phyloP scores from a whole-genome alignment of 2,329 filamentous ascomycete genomes.

The Metarhizium anisopliae region DNA sequence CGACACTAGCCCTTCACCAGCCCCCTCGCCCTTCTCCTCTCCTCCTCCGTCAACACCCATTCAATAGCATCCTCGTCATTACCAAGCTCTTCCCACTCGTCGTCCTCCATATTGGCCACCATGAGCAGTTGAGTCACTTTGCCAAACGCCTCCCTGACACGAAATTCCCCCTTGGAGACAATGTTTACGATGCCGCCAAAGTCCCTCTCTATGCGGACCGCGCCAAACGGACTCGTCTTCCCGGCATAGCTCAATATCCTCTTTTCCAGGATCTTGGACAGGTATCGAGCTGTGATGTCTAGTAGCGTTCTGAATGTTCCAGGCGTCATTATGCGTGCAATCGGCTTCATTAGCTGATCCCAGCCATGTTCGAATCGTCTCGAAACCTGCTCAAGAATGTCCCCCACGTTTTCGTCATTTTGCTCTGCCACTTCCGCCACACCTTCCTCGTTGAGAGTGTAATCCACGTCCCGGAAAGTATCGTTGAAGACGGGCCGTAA shows the following conservation, averaged over 20 bases:
- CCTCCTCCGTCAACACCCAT: slow-evolving; percentile 65
- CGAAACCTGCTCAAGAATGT: slow-evolving; percentile 58
- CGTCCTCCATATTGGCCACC: slow-evolving; percentile 89
- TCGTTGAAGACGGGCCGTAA: slow-evolving; percentile 79
- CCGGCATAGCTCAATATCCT: slow-evolving; percentile 74
- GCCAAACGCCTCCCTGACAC: slow-evolving; percentile 66
- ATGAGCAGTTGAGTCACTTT: slow-evolving; percentile 73
- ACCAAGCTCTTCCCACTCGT: slow-evolving; percentile 78
- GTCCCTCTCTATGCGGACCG: slow-evolving; percentile 76
- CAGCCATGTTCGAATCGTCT: slow-evolving; percentile 77
- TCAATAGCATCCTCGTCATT: slow-evolving; percentile 50
- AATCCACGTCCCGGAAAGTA: slow-evolving; percentile 86
- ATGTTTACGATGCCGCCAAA: slow-evolving; percentile 64
- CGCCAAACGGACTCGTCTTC: slow-evolving; percentile 71
- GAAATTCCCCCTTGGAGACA: slow-evolving; percentile 64
- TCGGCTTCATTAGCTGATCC: slow-evolving; percentile 75
- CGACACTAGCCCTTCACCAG: slow-evolving; percentile 38
- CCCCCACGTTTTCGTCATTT: slow-evolving; percentile 44
- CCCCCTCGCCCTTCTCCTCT: slow-evolving; percentile 61
- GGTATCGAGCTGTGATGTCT: slow-evolving; percentile 61
- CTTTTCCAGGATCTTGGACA: slow-evolving; percentile 77
- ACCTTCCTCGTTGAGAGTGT: slow-evolving; percentile 58
- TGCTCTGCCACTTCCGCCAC: slow-evolving; percentile 45
- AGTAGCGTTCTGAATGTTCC: slow-evolving; percentile 70
- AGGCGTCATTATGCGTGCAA: slow-evolving; percentile 74